Evolutionary conservation across 2,329 filamentous ascomycete species (phyloP), one percentile per base, ranked within the genome.

Genomic region (Ophiocordyceps unilateralis): DNA sequence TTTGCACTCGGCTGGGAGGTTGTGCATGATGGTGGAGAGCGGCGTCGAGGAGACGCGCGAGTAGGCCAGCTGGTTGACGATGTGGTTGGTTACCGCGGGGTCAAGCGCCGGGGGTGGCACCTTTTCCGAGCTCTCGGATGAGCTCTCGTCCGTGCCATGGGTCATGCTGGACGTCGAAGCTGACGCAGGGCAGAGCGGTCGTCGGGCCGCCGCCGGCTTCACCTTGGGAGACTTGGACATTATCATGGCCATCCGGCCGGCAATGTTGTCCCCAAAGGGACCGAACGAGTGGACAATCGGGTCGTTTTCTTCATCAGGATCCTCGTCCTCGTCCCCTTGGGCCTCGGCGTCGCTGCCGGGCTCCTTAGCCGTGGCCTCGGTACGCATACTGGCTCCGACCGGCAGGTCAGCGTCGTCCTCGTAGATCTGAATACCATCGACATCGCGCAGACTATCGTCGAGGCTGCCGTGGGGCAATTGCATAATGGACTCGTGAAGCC

Each of bases 51-150:
- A 88, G 7, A 96, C 71, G 23, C 89, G 83, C 2, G 91, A 95
- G 61, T 85, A 98, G 26, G 91, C 91, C 24, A 98, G 75, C 63
- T 98, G 91, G 62, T 96, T 96, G 58, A 91, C 74, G 48, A 93
- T 78, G 57, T 98, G 91, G 60, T 95, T 93, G 53, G 74, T 73
- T 49, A 91, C 58, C 24, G 58, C 49, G 19, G 63, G 59, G 43
- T 68, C 61, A 37, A 66, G 14, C 20, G 20, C 4, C 19, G 6
- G 4, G 12, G 44, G 37, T 20, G 23, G 30, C 8, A 49, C 40
- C 47, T 53, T n/a, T n/a, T n/a, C n/a, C n/a, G n/a, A n/a, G n/a
- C n/a, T n/a, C n/a, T n/a, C n/a, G n/a, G n/a, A n/a, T n/a, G n/a
- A n/a, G n/a, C n/a, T n/a, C n/a, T n/a, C n/a, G n/a, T n/a, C n/a